Base-by-base conservation (phyloP, 2,329 filamentous ascomycete genomes). In the Fusarium sp. region DNA sequence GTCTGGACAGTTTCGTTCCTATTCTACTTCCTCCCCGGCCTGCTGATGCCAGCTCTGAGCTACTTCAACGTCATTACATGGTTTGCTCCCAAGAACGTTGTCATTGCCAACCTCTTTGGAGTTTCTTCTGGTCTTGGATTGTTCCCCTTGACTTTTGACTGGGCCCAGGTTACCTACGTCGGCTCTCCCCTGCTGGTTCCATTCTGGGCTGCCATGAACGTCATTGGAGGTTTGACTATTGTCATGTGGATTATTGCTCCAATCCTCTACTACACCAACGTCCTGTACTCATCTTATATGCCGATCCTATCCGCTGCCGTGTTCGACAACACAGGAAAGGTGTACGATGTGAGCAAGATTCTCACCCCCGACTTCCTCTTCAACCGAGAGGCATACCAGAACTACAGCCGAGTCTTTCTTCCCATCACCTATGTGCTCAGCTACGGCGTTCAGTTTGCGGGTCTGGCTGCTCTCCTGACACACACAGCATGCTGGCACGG, bases 31-130 rank as follows among this genome's bases (percentile, higher is more conserved):
- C 85, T 97, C 2, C 95, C 95, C 0, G 94, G 94, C 5, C 87
- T 97, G 14, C 85, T 97, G 56, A 92, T 97, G 85, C 94, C 94
- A 8, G 94, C 94, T 1, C 86, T 97, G 76, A 96, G 93, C 82
- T 97, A 96, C 82, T 97, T 97, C 86, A 97, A 92, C 80, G 92
- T 96, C 72, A 86, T 97, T 68, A 97, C 95, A 16, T 97, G 94
- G 94, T 94, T 95, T 81, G 93, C 93, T 4, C 95, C 95, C 0
- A 91, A 95, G 74, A 97, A 93, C 76, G 93, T 97, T n/a, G 91
- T 97, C 4, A 86, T 97, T 52, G 93, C 95, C 33, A 97, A 97
- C 81, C 85, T 97, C 73, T 97, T 97, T 79, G 95, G 95, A 18
- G 93, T 96, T 18, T 89, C 91, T n/a, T 96, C 94, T 2, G 95